Conservation (phyloP, 129 eudicot species). For the Pittosporum tobira region DNA sequence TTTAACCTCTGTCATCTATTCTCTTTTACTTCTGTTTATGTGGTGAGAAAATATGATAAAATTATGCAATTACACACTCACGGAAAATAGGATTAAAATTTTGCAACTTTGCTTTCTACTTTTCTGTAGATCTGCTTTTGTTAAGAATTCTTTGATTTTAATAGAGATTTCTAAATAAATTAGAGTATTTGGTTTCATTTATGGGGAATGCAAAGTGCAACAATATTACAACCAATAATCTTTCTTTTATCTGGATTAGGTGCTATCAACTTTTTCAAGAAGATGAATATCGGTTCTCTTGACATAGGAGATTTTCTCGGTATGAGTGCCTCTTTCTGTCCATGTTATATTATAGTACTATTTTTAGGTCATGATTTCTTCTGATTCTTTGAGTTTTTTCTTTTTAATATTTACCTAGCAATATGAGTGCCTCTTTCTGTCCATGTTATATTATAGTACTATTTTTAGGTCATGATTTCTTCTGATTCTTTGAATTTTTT, state of each 20-base stretch:
- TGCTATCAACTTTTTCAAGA: slow-evolving; percentile 45
- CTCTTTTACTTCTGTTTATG: neutral
- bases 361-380: too few relatives aligned
- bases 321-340: slow-evolving; percentile 12
- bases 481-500: neutral
- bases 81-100: too few relatives aligned
- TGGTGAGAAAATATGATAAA: neutral
- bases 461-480: too few relatives aligned
- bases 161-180: neutral
- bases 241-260: slow-evolving; percentile 31
- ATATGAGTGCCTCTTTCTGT: slow-evolving; percentile 51
- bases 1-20: neutral
- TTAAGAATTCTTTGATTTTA: neutral
- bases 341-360: neutral
- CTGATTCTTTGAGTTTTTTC: neutral
- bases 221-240: slow-evolving; percentile 8
- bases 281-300: slow-evolving; percentile 62
- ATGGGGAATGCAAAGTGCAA: neutral
- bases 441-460: too few relatives aligned
- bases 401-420: slow-evolving; percentile 26
- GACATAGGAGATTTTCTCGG: slow-evolving; percentile 74
- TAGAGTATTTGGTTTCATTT: slow-evolving; percentile 1
- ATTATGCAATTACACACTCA: neutral
- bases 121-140: neutral
- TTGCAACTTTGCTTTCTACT: neutral